These are phyloP conservation scores for Physcomitrellopsis africana DNA, from an alignment of 225 moss, liverwort and hornwort genomes.

Conservation along the genomic window DNA sequence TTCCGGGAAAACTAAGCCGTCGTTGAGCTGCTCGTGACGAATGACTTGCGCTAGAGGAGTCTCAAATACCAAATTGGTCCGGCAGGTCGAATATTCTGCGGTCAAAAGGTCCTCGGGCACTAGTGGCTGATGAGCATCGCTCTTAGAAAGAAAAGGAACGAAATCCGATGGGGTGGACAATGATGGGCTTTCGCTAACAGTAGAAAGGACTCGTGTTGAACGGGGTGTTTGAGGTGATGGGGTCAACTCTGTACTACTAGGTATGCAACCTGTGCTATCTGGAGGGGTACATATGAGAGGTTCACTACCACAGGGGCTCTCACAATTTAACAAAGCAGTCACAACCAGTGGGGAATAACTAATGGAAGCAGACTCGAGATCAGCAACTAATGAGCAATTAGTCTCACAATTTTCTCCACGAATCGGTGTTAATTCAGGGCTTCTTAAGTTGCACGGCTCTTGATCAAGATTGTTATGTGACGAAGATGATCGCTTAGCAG, in stretches of 20 bases:
- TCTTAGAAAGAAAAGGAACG: neutral
- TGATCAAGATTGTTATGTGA: constrained; percentile 13
- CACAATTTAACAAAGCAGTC: constrained; percentile 21
- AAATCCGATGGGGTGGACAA: constrained; percentile 30
- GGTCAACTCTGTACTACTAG: constrained; percentile 17
- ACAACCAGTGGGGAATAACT: constrained; percentile 45
- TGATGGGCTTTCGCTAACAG: constrained; percentile 31
- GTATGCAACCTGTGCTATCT: constrained; percentile 13
- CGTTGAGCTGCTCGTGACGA: constrained; percentile 12
- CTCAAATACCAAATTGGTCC: constrained; percentile 35
- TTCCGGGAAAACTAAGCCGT: constrained; percentile 7
- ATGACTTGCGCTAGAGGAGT: constrained; percentile 26
- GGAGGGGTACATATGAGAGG: constrained; percentile 23
- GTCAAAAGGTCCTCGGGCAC: constrained; percentile 27
- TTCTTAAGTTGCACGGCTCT: constrained; percentile 16
- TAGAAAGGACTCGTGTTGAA: constrained; percentile 32
- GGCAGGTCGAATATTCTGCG: constrained; percentile 27
- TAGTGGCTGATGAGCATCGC: constrained; percentile 21
- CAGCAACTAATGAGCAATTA: constrained; percentile 13
- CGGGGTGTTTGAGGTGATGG: constrained; percentile 40
- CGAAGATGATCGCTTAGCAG: constrained; percentile 27
- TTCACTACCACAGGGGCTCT: constrained; percentile 22
- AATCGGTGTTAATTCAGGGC: constrained; percentile 22
- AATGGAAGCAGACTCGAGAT: constrained; percentile 30
- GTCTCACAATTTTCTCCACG: constrained; percentile 19